Base-by-base conservation (phyloP, 2,329 filamentous ascomycete genomes). In the Verticillium alfalfae region DNA sequence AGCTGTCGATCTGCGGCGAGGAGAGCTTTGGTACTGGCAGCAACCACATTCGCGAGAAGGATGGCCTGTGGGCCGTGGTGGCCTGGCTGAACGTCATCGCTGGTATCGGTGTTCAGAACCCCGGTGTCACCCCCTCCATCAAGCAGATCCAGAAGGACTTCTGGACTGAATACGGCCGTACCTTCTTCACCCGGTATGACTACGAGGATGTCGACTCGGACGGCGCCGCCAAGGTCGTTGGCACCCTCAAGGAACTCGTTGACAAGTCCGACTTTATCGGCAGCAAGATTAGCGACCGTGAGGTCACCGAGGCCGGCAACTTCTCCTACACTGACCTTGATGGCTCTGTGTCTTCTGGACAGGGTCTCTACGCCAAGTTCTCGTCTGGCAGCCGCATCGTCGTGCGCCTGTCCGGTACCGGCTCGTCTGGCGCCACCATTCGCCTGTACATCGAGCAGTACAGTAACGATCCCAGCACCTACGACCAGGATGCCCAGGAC, bases 261-360 rank as follows among this genome's bases (percentile, higher is more conserved):
- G 87, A 87, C 45, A 85, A 92, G 69, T 74, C 83, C 59, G 79
- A 76, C 63, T 97, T 98, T 70, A 81, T 97, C 60, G 93, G 93
- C 68, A 95, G 91, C 71, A 89, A 86, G 69, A 84, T 98, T 69
- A 37, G 60, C 86, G 84, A 83, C 66, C 91, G 90, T 74, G 96
- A 92, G 72, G 92, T 97, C 54, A 81, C 87, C 58, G 91, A 96
- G 70, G 94, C 93, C 7, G 95, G 93, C 67, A 93, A 99, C 84
- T 99, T 99, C 78, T 92, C 92, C 37, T 99, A 99, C 85, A 98
- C 92, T 9, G 95, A 99, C 73, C 88, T 99, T n/a, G 95, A 99
- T 72, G 95, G 94, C 65, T 97, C 92, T 67, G 92, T 98, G 60
- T 90, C 92, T 72, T 92, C 93, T 74, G 96, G 97, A 82, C 95